Percentiles rank a stretch among this genome's conserved stretches.
These are phyloP conservation scores for Epichloe bromicola DNA, from an alignment of 2,329 filamentous ascomycete genomes.

Conservation along the genomic window DNA sequence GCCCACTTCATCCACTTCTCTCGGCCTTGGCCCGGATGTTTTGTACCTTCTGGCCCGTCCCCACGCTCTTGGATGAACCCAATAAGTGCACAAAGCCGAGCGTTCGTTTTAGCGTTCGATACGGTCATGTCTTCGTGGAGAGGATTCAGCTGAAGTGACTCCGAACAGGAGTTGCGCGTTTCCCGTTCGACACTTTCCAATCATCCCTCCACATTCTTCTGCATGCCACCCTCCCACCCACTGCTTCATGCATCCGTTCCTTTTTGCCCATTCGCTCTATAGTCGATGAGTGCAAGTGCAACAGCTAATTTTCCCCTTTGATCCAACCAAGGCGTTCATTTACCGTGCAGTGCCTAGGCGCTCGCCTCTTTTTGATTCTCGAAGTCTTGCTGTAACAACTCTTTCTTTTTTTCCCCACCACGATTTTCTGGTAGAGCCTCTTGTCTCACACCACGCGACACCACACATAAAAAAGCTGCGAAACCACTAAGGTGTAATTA, in stretches of 20 bases:
- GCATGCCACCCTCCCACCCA: not conserved
- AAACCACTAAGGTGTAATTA: not conserved
- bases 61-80: constrained; percentile 2
- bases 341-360: not conserved
- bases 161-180: not conserved
- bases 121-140: not conserved
- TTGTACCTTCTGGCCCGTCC: constrained; percentile 1
- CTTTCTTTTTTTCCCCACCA: not conserved
- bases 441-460: not conserved
- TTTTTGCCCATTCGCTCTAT: not conserved
- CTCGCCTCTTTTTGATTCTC: not conserved
- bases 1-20: constrained; percentile 3
- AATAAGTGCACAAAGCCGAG: not conserved
- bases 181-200: not conserved
- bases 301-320: not conserved
- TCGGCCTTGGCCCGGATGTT: constrained; percentile 1
- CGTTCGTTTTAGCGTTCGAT: not conserved
- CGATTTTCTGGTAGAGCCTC: not conserved
- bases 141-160: not conserved
- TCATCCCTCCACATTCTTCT: not conserved
- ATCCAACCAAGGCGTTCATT: not conserved
- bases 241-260: constrained; percentile 1
- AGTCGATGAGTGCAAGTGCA: not conserved
- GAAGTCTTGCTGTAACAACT: not conserved
- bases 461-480: not conserved